A percentile compares a stretch with the other conserved stretches of the same genome.
Conservation (phyloP, 169 alveolate genomes). For the Plasmodium cynomolgi region DNA sequence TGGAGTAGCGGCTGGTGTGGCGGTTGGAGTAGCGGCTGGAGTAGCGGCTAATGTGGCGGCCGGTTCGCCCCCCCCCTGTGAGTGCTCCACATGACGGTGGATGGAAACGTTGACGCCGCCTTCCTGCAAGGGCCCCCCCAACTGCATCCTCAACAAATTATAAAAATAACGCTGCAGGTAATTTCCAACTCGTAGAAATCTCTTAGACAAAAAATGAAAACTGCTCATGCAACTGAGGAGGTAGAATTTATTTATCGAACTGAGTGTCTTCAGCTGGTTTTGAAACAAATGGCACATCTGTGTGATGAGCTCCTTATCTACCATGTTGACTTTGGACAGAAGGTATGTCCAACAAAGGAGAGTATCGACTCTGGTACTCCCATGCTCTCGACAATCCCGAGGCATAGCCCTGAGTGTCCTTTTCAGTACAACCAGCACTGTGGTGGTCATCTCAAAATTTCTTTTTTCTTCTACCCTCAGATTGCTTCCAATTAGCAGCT, state of each 20-base stretch:
- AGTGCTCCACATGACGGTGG: not conserved
- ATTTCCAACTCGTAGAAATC: conserved; percentile 28
- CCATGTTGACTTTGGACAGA: conserved; percentile 16
- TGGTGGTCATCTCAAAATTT: conserved; percentile 4
- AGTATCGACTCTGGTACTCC: not conserved
- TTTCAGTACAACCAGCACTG: conserved; percentile 20
- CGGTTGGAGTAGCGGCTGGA: not conserved
- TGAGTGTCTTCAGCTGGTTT: not conserved
- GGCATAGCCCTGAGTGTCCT: not conserved
- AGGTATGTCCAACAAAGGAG: conserved; percentile 13
- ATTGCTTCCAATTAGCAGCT: conserved; percentile 25
- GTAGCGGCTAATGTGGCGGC: not conserved
- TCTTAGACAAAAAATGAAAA: conserved; percentile 24
- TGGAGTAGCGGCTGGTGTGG: not conserved
- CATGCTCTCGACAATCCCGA: not conserved
- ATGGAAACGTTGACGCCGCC: no score
- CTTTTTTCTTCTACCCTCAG: conserved; percentile 34
- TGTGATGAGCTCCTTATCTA: conserved; percentile 35
- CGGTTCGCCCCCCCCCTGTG: not conserved
- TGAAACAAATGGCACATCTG: conserved; percentile 1
- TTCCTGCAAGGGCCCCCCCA: not conserved
- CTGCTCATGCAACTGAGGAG: conserved; percentile 28
- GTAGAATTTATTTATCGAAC: conserved; percentile 16
- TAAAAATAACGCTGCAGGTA: conserved; percentile 30
- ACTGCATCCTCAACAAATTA: not conserved